phyloP scores from a whole-genome alignment of 2,329 filamentous ascomycete species.

The Penicillium sp. region DNA sequence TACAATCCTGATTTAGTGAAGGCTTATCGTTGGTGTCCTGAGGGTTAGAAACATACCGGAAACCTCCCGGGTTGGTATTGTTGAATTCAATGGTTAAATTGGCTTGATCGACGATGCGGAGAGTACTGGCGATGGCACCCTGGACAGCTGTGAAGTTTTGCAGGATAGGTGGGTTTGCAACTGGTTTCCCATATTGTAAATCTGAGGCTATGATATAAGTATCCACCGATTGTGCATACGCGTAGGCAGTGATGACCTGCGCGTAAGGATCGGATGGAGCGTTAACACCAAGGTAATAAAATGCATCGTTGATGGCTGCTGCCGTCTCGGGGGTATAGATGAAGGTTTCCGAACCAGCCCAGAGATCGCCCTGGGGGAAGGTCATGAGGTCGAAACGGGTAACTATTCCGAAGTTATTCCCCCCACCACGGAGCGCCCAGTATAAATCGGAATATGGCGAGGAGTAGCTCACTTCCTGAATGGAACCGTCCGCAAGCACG shows the following conservation, averaged over 20 bases:
- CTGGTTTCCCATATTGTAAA: constrained; percentile 2
- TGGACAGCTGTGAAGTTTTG: constrained; percentile 1
- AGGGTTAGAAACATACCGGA: not conserved
- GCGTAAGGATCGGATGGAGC: not conserved
- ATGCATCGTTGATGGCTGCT: not conserved
- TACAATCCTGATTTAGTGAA: not conserved
- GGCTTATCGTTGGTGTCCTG: not conserved
- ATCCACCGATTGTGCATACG: constrained; percentile 1
- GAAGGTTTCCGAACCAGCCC: constrained; percentile 1
- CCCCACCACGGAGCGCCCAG: constrained; percentile 38
- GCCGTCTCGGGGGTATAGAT: not conserved
- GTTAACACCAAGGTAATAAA: not conserved
- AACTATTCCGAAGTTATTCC: constrained; percentile 43
- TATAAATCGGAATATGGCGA: constrained; percentile 37
- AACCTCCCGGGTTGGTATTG: not conserved
- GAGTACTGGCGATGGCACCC: not conserved
- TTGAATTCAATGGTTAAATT: constrained; percentile 1
- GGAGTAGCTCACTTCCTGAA: constrained; percentile 22
- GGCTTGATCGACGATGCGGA: not conserved
- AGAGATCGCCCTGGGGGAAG: not conserved
- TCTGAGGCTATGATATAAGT: not conserved
- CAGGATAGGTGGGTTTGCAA: not conserved
- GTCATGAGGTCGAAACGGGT: constrained; percentile 17
- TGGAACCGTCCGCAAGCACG: constrained; percentile 6
- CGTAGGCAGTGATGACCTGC: not conserved